Evolutionary conservation across 2,329 filamentous ascomycete species (phyloP).

Genomic region (Aspergillus quadricinctus): DNA sequence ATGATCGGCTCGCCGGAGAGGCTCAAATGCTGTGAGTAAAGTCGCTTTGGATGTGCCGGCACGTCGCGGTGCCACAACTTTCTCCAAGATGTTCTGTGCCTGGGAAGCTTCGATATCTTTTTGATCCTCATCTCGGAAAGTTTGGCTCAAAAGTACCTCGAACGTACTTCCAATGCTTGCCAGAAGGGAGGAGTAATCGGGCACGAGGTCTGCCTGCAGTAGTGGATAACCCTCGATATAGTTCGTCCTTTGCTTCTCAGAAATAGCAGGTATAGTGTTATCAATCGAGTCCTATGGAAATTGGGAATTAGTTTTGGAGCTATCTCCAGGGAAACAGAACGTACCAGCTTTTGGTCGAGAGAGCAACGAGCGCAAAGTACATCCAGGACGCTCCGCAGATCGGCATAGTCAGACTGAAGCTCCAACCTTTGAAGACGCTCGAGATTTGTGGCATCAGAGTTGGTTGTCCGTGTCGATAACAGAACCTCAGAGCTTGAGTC

Average conservation of each 20-base stretch:
- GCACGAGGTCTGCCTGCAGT: slow-evolving; percentile 48
- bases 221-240: slow-evolving; percentile 53
- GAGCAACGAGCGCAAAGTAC: slow-evolving; percentile 27
- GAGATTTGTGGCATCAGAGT: slow-evolving; percentile 10
- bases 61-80: slow-evolving; percentile 13
- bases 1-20: slow-evolving; percentile 43
- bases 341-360: slow-evolving; percentile 26
- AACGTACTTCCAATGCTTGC: slow-evolving; percentile 31
- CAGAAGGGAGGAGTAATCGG: slow-evolving; percentile 42
- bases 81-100: slow-evolving; percentile 28
- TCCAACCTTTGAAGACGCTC: slow-evolving; percentile 25
- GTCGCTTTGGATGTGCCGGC: slow-evolving; percentile 29
- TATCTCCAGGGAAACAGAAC: neutral
- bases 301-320: slow-evolving; percentile 12
- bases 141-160: slow-evolving; percentile 25
- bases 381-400: slow-evolving; percentile 35
- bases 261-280: slow-evolving; percentile 56
- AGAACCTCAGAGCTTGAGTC: slow-evolving; percentile 37
- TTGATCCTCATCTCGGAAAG: slow-evolving; percentile 15
- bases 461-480: neutral
- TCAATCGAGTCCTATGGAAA: slow-evolving; percentile 53
- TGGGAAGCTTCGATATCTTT: slow-evolving; percentile 21
- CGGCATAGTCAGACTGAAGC: slow-evolving; percentile 26
- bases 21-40: slow-evolving; percentile 49
- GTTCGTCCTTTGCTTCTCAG: slow-evolving; percentile 49